A percentile compares a stretch with the other conserved stretches of the same genome.
Evolutionary conservation across 805 yeast species (phyloP).

Genomic region (Diddensiella transvaalensis): DNA sequence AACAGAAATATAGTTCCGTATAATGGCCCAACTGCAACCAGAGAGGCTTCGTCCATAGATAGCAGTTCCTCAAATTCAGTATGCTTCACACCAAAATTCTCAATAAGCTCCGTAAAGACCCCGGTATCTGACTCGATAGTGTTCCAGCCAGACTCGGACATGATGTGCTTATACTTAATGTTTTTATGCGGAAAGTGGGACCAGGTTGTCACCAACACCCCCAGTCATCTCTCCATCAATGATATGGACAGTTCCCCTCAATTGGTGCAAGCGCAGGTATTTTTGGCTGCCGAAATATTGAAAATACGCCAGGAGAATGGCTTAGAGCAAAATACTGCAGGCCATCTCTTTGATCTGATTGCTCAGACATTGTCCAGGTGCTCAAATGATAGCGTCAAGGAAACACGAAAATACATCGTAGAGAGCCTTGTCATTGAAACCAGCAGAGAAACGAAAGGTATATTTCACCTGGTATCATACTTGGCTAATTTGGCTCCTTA

Average conservation of each 20-base stretch:
- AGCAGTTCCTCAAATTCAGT: constrained; percentile 58
- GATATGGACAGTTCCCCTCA: no score
- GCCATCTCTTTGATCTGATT: neutral
- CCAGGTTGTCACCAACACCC: no score
- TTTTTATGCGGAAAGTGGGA: no score
- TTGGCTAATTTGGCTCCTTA: no score
- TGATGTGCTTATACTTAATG: no score
- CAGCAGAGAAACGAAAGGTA: neutral
- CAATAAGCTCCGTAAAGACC: constrained; percentile 61
- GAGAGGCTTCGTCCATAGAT: constrained; percentile 44
- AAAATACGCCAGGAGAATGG: neutral
- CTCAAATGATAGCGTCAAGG: neutral
- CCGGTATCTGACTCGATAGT: constrained; percentile 67
- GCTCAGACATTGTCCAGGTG: neutral
- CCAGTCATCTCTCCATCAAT: no score
- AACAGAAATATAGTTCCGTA: constrained; percentile 62
- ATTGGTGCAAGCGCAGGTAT: neutral
- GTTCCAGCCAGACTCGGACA: constrained; percentile 46
- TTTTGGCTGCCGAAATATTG: neutral
- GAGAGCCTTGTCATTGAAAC: neutral
- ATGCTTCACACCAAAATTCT: constrained; percentile 48
- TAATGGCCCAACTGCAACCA: constrained; percentile 36
- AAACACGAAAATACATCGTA: neutral
- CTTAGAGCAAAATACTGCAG: neutral
- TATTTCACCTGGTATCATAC: neutral